Base-by-base conservation (phyloP, 768 basidiomycete species). In the Rhodotorula graminis region DNA sequence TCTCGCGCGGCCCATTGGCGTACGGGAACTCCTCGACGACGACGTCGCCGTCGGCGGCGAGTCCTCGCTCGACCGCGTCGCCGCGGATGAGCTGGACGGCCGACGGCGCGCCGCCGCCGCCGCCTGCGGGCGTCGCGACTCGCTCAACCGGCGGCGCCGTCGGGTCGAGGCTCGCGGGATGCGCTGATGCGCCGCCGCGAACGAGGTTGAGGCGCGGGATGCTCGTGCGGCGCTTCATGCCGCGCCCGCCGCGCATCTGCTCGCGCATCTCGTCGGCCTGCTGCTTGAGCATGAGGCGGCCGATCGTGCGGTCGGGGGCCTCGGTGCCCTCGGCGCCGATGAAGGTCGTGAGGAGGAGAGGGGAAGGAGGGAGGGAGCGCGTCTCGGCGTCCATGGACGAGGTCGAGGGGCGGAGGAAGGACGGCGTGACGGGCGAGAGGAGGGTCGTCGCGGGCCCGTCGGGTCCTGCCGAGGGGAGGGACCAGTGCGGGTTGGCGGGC, bases 1-100 rank as follows among this genome's bases (percentile, higher is more conserved):
- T 84, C 81, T 94, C 89, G 23, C 89, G 82, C 58, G 93, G 93
- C 25, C 93, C 93, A 77, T 89, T 85, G 9, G 84, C 79, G 80
- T 96, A 96, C 12, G 93, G 90, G 31, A 73, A 79, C 62, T 78
- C 77, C 64, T 80, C 78, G 9, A 62, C 69, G 2, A 61, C 69
- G 18, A 42, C 73, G 18, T 49, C 60, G 15, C 33, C 65, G 10
- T 15, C 16, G n/a, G 15, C 53, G 44, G 31, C 42, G 3, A 19
- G 19, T 3, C 29, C 60, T 3, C 52, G 49, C 53, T 70, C 67
- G 58, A 46, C 40, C 55, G 60, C 29, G 47, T 69, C 67, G 29
- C 60, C 55, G 42, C 72, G 55, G 18, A 71, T 50, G 50, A 72
- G 62, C 70, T 69, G 64, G 27, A 76, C 72, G 0, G 64, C 72